Conservation (phyloP, 331 rosid genomes). For the Saraca asoca region DNA sequence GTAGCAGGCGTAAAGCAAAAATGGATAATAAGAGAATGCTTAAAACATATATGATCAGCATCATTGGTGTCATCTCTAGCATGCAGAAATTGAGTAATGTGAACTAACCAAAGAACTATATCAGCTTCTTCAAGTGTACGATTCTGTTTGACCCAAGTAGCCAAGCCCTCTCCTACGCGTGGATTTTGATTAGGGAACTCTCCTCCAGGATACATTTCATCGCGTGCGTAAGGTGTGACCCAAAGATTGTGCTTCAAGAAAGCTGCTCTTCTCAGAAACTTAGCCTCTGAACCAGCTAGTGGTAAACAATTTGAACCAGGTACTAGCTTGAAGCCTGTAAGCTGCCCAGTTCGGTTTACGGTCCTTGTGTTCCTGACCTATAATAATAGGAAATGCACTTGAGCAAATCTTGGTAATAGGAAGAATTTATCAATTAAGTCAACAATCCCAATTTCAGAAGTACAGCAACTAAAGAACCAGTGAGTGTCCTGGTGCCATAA, state of each 20-base stretch:
- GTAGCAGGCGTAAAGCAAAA: constrained; percentile 8
- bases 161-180: constrained; percentile 86
- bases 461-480: no score
- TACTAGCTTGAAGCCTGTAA: constrained; percentile 88
- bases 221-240: constrained; percentile 74
- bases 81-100: constrained; percentile 9
- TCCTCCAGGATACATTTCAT: constrained; percentile 90
- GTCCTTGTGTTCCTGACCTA: constrained; percentile 90
- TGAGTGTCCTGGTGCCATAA: constrained; percentile 13
- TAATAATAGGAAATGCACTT: constrained; percentile 25
- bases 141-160: constrained; percentile 87
- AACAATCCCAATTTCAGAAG: neutral
- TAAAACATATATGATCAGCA: neutral
- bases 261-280: constrained; percentile 90
- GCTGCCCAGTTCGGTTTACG: constrained; percentile 89
- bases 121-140: constrained; percentile 87
- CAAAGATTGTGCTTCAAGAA: constrained; percentile 97
- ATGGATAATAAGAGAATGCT: neutral
- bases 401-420: neutral
- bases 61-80: neutral
- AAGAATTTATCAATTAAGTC: constrained; percentile 27
- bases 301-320: constrained; percentile 98
- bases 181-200: constrained; percentile 97
- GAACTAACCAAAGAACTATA: constrained; percentile 84
- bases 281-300: constrained; percentile 91